Conservation (phyloP, 1,139 yeast genomes). For the Blastobotrys persicus region DNA sequence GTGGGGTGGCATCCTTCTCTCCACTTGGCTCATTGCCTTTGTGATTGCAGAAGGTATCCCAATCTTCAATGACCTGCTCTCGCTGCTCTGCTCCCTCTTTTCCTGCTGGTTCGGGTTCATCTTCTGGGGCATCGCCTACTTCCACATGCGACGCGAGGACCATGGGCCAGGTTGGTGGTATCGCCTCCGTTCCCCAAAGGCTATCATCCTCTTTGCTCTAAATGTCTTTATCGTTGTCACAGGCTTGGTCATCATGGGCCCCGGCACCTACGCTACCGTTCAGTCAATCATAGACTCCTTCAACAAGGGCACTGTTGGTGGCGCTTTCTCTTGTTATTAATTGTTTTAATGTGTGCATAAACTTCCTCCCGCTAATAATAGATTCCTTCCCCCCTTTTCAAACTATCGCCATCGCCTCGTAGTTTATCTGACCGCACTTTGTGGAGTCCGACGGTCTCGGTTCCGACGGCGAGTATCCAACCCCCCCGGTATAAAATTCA, state of each 20-base stretch:
- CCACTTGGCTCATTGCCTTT: conserved; percentile 54
- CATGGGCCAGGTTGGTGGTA: conserved; percentile 34
- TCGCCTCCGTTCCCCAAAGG: conserved; percentile 19
- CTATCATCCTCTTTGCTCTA: conserved; percentile 39
- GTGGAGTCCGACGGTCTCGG: too few relatives aligned
- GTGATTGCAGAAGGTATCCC: conserved; percentile 63
- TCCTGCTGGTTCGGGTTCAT: conserved; percentile 67
- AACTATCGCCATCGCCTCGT: too few relatives aligned
- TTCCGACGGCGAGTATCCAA: neutral
- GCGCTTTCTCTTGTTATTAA: conserved; percentile 46
- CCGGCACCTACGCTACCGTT: conserved; percentile 56
- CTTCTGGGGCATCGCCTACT: conserved; percentile 63
- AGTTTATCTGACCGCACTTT: too few relatives aligned
- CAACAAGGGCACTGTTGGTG: conserved; percentile 48
- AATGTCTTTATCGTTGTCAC: conserved; percentile 44
- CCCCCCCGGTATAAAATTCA: too few relatives aligned
- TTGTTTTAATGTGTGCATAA: conserved; percentile 18
- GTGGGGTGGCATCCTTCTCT: conserved; percentile 47
- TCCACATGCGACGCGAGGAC: conserved; percentile 36
- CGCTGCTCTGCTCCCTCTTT: conserved; percentile 61
- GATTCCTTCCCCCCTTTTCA: too few relatives aligned
- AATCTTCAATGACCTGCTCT: conserved; percentile 55
- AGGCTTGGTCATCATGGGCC: conserved; percentile 57
- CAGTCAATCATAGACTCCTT: conserved; percentile 53
- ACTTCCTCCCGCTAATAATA: neutral